Evolutionary conservation across 208 protist genomes (phyloP).

Genomic region (Wallacemonas collosoma): DNA sequence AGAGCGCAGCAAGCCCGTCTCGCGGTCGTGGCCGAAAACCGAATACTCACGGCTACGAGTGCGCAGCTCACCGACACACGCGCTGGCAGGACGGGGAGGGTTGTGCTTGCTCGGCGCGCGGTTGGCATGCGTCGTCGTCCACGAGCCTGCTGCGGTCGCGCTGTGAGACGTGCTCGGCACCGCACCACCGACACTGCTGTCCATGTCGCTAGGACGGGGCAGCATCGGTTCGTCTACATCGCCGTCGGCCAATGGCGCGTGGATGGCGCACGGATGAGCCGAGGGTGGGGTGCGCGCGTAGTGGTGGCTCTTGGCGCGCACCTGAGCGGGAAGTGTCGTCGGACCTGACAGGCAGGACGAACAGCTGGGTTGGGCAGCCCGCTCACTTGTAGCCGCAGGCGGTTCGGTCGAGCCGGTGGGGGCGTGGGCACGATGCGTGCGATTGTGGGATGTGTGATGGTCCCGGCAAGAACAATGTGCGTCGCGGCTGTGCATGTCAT

Average conservation of each 20-base stretch:
- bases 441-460: too few species aligned
- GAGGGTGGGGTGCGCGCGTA: background rate
- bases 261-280: background rate
- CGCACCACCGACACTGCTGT: background rate
- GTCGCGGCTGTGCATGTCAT: background rate
- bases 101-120: background rate
- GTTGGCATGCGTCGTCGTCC: slow-evolving; percentile 15
- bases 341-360: too few species aligned
- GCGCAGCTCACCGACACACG: slow-evolving; percentile 26
- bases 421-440: too few species aligned
- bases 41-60: slow-evolving; percentile 24
- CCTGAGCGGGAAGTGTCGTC: too few species aligned
- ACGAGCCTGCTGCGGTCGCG: background rate
- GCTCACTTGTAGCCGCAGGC: too few species aligned
- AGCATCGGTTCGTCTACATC: slow-evolving; percentile 14
- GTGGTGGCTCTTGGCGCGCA: background rate
- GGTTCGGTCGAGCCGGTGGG: too few species aligned
- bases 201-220: background rate
- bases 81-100: background rate
- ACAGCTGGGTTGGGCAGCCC: too few species aligned
- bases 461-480: too few species aligned
- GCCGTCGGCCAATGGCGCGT: slow-evolving; percentile 5
- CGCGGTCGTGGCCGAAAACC: slow-evolving; percentile 16
- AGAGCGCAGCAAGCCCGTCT: slow-evolving; percentile 19
- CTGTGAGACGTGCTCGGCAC: background rate